Percentiles rank a stretch among this genome's conserved stretches.
Evolutionary conservation across 2,329 filamentous ascomycete genomes (phyloP).

Genomic region (Rhytidhysteron rufulum): DNA sequence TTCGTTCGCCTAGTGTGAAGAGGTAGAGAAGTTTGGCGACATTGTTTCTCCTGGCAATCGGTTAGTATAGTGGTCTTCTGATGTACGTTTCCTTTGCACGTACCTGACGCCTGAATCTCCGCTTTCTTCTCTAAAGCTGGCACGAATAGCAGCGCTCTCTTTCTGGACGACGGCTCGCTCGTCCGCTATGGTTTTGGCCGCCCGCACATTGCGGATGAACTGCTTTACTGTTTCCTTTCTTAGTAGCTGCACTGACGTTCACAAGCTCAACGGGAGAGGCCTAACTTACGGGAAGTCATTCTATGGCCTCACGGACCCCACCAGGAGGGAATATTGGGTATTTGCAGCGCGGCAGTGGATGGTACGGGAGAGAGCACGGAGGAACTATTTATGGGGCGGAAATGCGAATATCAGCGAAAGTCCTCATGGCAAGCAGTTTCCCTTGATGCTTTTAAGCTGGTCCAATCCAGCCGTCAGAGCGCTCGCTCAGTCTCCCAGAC

Average conservation of each 20-base stretch:
- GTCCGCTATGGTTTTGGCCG: constrained; percentile 97
- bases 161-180: constrained; percentile 98
- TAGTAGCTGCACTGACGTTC: constrained; percentile 21
- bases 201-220: constrained; percentile 98
- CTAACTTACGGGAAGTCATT: constrained; percentile 56
- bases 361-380: constrained; percentile 1
- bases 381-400: too few species aligned
- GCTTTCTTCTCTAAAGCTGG: constrained; percentile 96
- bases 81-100: constrained; percentile 26
- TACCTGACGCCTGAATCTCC: constrained; percentile 87
- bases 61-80: constrained; percentile 6
- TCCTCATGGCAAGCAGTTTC: constrained; percentile 1
- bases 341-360: not conserved
- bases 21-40: constrained; percentile 97
- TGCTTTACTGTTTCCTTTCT: constrained; percentile 73
- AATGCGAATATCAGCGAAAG: not conserved
- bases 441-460: too few species aligned
- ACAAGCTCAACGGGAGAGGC: constrained; percentile 15
- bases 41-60: constrained; percentile 77
- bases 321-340: constrained; percentile 16
- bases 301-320: constrained; percentile 49
- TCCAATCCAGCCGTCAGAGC: too few species aligned
- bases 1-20: constrained; percentile 94
- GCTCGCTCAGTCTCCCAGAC: too few species aligned
- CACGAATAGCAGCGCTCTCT: constrained; percentile 94